A percentile compares a stretch with the other conserved stretches of the same genome.
These are phyloP conservation scores for Oryza meyeriana DNA, from an alignment of 176 grass and related monocot genomes.

Conservation along the genomic window DNA sequence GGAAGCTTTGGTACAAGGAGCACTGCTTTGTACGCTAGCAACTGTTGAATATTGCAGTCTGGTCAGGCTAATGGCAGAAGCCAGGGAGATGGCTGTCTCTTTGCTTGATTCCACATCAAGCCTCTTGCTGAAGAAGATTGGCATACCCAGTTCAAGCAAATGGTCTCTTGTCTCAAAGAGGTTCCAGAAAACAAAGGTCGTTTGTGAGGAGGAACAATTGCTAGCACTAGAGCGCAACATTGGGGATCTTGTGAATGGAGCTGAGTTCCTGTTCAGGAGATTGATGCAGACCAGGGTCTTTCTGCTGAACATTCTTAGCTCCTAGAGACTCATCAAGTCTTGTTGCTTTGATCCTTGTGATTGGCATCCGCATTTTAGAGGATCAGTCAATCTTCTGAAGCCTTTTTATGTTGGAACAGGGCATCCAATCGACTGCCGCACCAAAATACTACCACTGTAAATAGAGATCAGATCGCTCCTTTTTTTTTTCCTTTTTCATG, in stretches of 20 bases:
- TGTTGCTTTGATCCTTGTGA: background rate
- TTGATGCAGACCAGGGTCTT: slow-evolving; percentile 49
- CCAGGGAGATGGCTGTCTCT: slow-evolving; percentile 23
- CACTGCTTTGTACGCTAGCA: too few species aligned
- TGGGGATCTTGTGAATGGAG: slow-evolving; percentile 26
- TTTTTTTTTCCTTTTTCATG: too few species aligned
- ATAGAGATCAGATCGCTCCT: too few species aligned
- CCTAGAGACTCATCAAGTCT: background rate
- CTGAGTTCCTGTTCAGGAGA: slow-evolving; percentile 28
- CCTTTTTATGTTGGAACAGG: background rate
- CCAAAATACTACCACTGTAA: too few species aligned
- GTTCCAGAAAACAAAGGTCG: slow-evolving; percentile 36
- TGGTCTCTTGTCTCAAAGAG: slow-evolving; percentile 49
- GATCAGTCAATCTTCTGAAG: background rate
- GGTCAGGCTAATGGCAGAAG: slow-evolving; percentile 25
- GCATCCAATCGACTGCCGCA: too few species aligned
- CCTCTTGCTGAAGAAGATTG: slow-evolving; percentile 26
- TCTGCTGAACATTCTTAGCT: slow-evolving; percentile 53
- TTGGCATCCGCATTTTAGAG: background rate
- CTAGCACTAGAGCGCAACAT: slow-evolving; percentile 34
- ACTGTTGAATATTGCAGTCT: background rate
- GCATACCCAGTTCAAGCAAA: background rate
- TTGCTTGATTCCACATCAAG: slow-evolving; percentile 21
- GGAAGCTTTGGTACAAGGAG: too few species aligned
- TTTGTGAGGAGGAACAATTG: slow-evolving; percentile 41